Evolutionary conservation across 148 eudicot genomes (phyloP).

Genomic region (Vaccinium vitisidaea): DNA sequence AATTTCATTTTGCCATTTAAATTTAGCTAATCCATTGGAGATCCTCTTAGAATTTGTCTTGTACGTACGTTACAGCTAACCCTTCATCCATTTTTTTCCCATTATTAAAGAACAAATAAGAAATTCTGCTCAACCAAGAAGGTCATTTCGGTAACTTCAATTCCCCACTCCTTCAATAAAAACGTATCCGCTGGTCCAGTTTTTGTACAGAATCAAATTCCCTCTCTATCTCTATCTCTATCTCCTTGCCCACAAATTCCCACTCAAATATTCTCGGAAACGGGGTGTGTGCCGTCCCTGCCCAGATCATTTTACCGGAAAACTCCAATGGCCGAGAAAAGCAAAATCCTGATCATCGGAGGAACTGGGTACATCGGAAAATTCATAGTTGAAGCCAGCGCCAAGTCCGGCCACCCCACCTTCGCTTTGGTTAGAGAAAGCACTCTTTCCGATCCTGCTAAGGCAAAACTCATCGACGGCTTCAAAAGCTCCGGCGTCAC

Average conservation of each 20-base stretch:
- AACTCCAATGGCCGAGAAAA: slow-evolving; percentile 40
- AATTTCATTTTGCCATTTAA: too few relatives aligned
- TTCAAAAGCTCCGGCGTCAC: slow-evolving; percentile 46
- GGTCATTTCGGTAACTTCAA: neutral
- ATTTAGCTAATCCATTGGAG: too few relatives aligned
- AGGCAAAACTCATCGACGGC: slow-evolving; percentile 32
- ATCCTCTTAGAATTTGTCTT: too few relatives aligned
- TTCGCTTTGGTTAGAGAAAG: slow-evolving; percentile 45
- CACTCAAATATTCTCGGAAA: neutral
- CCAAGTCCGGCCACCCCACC: slow-evolving; percentile 48
- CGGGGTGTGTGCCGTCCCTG: neutral
- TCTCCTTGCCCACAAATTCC: neutral
- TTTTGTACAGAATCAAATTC: too few relatives aligned
- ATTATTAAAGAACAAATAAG: too few relatives aligned
- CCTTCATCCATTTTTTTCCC: too few relatives aligned
- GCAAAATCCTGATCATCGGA: slow-evolving; percentile 59
- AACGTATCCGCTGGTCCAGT: neutral
- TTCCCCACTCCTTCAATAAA: neutral
- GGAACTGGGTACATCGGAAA: slow-evolving; percentile 68
- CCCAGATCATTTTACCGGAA: neutral
- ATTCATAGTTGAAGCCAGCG: slow-evolving; percentile 51
- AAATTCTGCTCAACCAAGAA: neutral
- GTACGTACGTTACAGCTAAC: too few relatives aligned
- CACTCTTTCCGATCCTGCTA: slow-evolving; percentile 35
- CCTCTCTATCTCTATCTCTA: neutral